A percentile compares a stretch with the other conserved stretches of the same genome.
Conservation (phyloP, 2,329 filamentous ascomycete species). For the Aspergillus amoenus region DNA sequence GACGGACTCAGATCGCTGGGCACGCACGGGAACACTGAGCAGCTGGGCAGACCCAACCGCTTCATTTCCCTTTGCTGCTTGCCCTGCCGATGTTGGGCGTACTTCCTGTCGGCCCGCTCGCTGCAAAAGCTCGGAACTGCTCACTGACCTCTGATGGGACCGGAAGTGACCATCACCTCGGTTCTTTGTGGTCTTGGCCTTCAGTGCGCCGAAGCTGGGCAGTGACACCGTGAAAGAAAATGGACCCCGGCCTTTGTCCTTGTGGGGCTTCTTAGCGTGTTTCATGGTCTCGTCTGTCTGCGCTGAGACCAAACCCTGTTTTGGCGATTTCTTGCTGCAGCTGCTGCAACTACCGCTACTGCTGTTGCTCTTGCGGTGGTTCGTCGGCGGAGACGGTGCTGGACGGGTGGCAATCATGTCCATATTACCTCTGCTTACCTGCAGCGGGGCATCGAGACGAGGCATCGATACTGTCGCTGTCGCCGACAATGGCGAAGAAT, state of each 20-base stretch:
- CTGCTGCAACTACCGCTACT: not conserved
- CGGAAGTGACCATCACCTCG: not conserved
- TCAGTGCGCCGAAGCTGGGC: conserved; percentile 18
- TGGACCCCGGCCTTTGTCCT: conserved; percentile 15
- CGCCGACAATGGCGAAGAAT: too few relatives aligned
- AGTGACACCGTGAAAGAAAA: conserved; percentile 19
- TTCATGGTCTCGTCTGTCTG: conserved; percentile 10
- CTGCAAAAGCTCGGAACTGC: conserved; percentile 15
- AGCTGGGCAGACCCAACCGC: conserved; percentile 12
- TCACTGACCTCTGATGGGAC: conserved; percentile 19
- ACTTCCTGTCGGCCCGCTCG: conserved; percentile 1
- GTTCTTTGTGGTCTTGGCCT: not conserved
- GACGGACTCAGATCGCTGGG: conserved; percentile 18
- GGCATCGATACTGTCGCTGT: not conserved
- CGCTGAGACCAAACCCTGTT: too few relatives aligned
- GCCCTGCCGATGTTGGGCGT: not conserved
- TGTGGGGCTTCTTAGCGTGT: conserved; percentile 15
- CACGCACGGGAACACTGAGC: conserved; percentile 5
- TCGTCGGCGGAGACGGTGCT: conserved; percentile 29
- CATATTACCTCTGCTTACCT: conserved; percentile 35
- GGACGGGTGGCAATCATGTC: conserved; percentile 34
- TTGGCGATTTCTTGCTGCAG: conserved; percentile 10
- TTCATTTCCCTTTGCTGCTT: conserved; percentile 5
- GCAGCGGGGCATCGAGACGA: conserved; percentile 28
- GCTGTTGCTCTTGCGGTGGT: conserved; percentile 14